Evolutionary conservation across 108 stramenopile species (phyloP), one percentile per base, ranked within the genome.

Genomic region (Aurantiochytrium sp.): DNA sequence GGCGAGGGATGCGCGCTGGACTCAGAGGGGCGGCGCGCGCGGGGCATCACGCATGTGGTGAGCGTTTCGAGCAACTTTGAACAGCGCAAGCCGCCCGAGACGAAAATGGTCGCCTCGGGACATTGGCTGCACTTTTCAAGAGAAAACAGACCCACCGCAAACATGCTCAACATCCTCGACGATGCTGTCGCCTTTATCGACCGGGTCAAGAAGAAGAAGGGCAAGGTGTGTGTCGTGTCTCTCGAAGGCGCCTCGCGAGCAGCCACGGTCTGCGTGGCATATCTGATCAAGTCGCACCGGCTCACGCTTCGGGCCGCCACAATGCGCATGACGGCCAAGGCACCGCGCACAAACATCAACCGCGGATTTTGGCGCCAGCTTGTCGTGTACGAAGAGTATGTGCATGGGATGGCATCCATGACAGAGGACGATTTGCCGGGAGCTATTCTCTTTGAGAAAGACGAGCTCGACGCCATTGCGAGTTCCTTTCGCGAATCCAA

Each of bases 321-420:
- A 8, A 45, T 16, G 76, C 28, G 44, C 23, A 12, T 83, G 19
- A 6, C 45, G 23, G n/a, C 76, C 23, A 23, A 47, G 76, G 6
- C 23, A 1, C 76, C 6, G 51, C 49, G 51, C 23, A 53, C 51
- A 53, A 53, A 12, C 49, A 83, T 83, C 76, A 83, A 83, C 51
- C 45, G 76, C 45, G 76, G 76, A 14, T 83, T 83, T 53, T 83
- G 76, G 76, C 45, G 76, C n/a, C 76, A 83, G 76, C 51, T 83
- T 21, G 19, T 83, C 2, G 76, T 53, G n/a, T 83, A 53, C 76
- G 76, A 83, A 23, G 51, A 47, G 49, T 6, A 28, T 8, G 28
- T 83, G 18, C 76, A 2, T 4, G 76, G 76, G 51, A 53, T 1
- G 43, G 12, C 49, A 2, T 83, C 76, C 76, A 83, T 83, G 76